Conservation (phyloP, 139 green algal species). For the Gonium pectorale region DNA sequence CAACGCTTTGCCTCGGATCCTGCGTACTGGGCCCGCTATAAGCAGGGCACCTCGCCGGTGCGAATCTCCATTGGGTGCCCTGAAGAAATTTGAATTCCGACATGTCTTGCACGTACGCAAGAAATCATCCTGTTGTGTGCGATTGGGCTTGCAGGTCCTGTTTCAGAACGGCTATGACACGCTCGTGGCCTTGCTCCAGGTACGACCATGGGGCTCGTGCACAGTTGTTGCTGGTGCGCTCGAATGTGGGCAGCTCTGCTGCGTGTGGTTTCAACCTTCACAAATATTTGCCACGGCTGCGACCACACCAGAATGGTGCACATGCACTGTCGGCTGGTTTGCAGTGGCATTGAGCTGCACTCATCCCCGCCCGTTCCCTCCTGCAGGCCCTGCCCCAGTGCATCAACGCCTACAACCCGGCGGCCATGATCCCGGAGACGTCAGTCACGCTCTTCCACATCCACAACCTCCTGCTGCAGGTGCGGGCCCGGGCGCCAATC, state of each 20-base stretch:
- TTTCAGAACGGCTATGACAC: conserved; percentile 43
- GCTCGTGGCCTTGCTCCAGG: conserved; percentile 17
- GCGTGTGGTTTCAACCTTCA: background rate
- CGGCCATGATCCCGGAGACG: background rate
- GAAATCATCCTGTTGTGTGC: no score
- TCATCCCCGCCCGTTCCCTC: background rate
- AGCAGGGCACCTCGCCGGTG: no score
- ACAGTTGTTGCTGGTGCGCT: no score
- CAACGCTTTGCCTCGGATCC: background rate
- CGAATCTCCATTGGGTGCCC: no score
- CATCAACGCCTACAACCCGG: background rate
- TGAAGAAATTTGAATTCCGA: no score
- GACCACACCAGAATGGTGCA: no score
- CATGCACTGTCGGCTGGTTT: no score
- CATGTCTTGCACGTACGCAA: conserved; percentile 4
- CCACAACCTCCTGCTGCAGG: conserved; percentile 36
- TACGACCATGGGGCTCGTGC: no score
- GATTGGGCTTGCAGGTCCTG: background rate
- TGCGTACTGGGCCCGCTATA: background rate
- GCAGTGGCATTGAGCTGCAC: no score
- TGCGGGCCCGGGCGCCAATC: background rate
- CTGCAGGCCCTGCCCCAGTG: conserved; percentile 31
- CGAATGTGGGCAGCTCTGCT: background rate
- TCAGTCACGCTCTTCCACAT: conserved; percentile 24
- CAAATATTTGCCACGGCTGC: no score